Evolutionary conservation across 257 asterid species (phyloP).

Genomic region (Solanum etuberosum): DNA sequence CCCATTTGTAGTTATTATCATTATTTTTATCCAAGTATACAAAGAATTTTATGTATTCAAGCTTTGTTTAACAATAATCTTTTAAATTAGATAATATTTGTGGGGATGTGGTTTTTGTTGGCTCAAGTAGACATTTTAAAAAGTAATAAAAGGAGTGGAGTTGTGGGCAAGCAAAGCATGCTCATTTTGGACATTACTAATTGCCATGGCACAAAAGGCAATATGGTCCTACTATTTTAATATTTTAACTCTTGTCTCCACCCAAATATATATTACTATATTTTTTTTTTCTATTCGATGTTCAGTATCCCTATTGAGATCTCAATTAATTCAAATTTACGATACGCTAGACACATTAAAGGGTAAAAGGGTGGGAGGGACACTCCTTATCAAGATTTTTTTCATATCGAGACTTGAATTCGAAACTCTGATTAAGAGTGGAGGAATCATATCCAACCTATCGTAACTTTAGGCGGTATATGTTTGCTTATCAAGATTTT

Average conservation of each 20-base stretch:
- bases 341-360: fast-evolving
- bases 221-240: not conserved
- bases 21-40: not conserved
- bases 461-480: not conserved
- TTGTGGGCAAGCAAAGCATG: conserved; percentile 4
- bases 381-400: not conserved
- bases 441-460: fast-evolving
- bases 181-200: not conserved
- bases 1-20: not conserved
- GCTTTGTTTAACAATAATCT: not conserved
- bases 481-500: not conserved
- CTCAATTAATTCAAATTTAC: not conserved
- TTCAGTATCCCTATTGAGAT: fast-evolving
- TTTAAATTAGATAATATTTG: not conserved
- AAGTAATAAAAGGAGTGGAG: not conserved
- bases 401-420: not conserved
- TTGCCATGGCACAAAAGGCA: not conserved
- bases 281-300: not conserved
- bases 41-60: not conserved
- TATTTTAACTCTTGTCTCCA: not conserved
- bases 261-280: not conserved
- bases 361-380: not conserved
- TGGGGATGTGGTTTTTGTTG: not conserved
- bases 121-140: not conserved
- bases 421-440: not conserved